These are phyloP conservation scores for Fraxinus angustifolia DNA, from an alignment of 305 asterid species.

Conservation along the genomic window DNA sequence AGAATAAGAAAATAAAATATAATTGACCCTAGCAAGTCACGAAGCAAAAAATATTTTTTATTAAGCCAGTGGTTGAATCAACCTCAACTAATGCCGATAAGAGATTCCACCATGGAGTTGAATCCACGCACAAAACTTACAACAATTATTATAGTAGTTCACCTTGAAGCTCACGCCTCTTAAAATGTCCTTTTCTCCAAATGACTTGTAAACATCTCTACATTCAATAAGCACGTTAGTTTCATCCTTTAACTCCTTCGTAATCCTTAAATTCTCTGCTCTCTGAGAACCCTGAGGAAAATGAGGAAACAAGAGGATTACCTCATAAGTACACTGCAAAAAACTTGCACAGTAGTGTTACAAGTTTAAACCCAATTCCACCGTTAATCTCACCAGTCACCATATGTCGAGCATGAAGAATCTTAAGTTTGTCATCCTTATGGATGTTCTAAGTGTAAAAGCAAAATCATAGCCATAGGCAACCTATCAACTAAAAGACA, in stretches of 20 bases:
- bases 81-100: background rate
- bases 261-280: conserved; percentile 35
- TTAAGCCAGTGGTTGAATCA: background rate
- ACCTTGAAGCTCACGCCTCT: conserved; percentile 99
- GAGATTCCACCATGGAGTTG: background rate
- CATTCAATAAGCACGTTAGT: conserved; percentile 91
- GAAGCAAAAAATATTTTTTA: background rate
- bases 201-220: conserved; percentile 84
- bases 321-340: background rate
- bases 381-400: background rate
- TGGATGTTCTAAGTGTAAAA: background rate
- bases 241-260: conserved; percentile 42
- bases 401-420: background rate
- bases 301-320: conserved; percentile 5
- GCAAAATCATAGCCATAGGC: background rate
- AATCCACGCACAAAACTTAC: background rate
- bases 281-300: conserved; percentile 48
- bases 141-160: conserved; percentile 22
- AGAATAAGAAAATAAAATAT: background rate
- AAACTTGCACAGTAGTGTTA: background rate
- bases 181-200: conserved; percentile 86
- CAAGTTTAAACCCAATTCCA: background rate
- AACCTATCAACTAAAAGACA: background rate
- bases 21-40: background rate
- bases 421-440: background rate